Percentiles rank a stretch among this genome's conserved stretches.
These are phyloP conservation scores for Metschnikowia cubensis DNA, from an alignment of 805 yeast genomes.

Conservation along the genomic window DNA sequence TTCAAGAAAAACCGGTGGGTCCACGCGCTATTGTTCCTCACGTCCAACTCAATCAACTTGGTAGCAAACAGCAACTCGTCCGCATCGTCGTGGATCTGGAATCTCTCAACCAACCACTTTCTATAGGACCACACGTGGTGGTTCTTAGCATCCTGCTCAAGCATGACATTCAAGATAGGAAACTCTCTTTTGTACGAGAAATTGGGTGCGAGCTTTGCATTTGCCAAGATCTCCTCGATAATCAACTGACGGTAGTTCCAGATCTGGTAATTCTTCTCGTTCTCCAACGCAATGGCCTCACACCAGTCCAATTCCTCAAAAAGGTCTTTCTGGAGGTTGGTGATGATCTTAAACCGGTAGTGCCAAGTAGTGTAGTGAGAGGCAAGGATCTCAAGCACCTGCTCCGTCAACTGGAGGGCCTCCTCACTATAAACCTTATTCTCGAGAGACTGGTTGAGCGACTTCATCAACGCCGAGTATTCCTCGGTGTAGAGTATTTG, in stretches of 20 bases:
- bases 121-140: constrained; percentile 96
- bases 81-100: constrained; percentile 40
- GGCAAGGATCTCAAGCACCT: constrained; percentile 64
- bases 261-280: constrained; percentile 92
- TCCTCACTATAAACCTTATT: constrained; percentile 63
- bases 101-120: constrained; percentile 71
- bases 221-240: constrained; percentile 33
- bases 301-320: constrained; percentile 72
- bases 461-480: constrained; percentile 58
- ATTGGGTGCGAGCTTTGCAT: constrained; percentile 10
- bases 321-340: constrained; percentile 34
- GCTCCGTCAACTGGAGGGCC: constrained; percentile 62
- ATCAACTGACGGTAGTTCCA: constrained; percentile 88
- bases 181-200: constrained; percentile 53
- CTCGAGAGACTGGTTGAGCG: constrained; percentile 56
- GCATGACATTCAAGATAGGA: constrained; percentile 61
- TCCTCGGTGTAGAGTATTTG: constrained; percentile 70
- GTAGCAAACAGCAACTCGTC: constrained; percentile 53
- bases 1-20: constrained; percentile 68
- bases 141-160: constrained; percentile 79
- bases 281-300: constrained; percentile 65
- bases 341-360: constrained; percentile 54
- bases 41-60: constrained; percentile 52
- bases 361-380: constrained; percentile 94
- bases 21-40: constrained; percentile 93